Conservation (phyloP, 2,329 filamentous ascomycete genomes). For the Colletotrichum euphorbiae region DNA sequence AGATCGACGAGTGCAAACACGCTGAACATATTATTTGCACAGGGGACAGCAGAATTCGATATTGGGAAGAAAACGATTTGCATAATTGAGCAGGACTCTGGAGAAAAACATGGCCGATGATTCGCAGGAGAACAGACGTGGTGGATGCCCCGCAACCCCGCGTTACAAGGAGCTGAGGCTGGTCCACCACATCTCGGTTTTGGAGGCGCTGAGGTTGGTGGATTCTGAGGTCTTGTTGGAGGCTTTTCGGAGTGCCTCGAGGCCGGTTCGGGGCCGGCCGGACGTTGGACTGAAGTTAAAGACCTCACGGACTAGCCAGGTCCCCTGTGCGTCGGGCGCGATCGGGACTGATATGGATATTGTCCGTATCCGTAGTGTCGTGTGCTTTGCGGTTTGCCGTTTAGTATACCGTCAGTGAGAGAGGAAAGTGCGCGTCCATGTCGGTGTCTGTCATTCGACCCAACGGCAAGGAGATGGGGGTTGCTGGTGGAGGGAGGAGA, state of each 20-base stretch:
- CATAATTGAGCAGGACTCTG: constrained; percentile 8
- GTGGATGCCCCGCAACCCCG: constrained; percentile 39
- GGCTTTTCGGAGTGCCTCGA: not conserved
- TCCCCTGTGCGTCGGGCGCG: constrained; percentile 16
- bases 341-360: constrained; percentile 3
- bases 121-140: constrained; percentile 30
- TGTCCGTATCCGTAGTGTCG: not conserved
- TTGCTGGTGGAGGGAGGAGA: not conserved
- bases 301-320: constrained; percentile 9
- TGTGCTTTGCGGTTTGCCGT: constrained; percentile 3
- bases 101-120: constrained; percentile 33
- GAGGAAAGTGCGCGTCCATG: not conserved
- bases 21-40: not conserved
- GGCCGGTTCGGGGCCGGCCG: not conserved
- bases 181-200: constrained; percentile 35
- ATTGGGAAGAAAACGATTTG: constrained; percentile 1
- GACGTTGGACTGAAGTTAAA: not conserved
- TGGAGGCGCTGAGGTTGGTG: constrained; percentile 16
- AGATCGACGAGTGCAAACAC: too few relatives aligned
- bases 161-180: constrained; percentile 32
- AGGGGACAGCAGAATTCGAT: constrained; percentile 10
- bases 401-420: constrained; percentile 11
- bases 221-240: not conserved
- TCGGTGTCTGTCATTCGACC: constrained; percentile 5
- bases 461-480: constrained; percentile 17